These are phyloP conservation scores for Dactylellina drechsleri DNA, from an alignment of 2,329 filamentous ascomycete species.

Conservation along the genomic window DNA sequence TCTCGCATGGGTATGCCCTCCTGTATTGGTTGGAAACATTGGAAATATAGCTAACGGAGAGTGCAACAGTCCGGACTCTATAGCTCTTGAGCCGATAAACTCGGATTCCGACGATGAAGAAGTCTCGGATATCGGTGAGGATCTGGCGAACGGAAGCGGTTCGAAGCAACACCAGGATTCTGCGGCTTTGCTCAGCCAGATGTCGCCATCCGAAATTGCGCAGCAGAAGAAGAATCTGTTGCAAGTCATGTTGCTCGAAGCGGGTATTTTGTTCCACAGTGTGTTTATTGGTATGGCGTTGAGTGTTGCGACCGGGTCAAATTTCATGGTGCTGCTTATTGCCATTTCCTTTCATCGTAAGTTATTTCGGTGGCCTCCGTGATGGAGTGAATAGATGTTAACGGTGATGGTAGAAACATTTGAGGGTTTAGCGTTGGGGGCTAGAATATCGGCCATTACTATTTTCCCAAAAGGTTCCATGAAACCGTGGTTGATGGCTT, in stretches of 20 bases:
- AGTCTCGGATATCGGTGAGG: conserved; percentile 15
- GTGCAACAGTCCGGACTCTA: conserved; percentile 19
- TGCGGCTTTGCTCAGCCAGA: conserved; percentile 11
- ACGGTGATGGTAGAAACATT: conserved; percentile 71
- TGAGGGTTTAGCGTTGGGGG: conserved; percentile 85
- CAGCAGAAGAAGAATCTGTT: conserved; percentile 65
- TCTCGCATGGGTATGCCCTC: conserved; percentile 9
- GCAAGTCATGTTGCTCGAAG: conserved; percentile 82
- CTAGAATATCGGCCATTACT: conserved; percentile 80
- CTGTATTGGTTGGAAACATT: too few relatives aligned
- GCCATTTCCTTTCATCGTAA: conserved; percentile 78
- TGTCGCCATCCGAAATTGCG: conserved; percentile 36
- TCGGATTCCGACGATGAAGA: conserved; percentile 52
- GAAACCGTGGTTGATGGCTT: conserved; percentile 70
- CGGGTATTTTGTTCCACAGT: conserved; percentile 84
- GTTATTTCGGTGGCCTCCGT: neutral
- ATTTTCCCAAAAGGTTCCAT: conserved; percentile 75
- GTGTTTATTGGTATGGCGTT: conserved; percentile 81
- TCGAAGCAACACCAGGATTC: conserved; percentile 40
- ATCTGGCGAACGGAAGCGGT: conserved; percentile 31
- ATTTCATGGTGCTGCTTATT: conserved; percentile 81
- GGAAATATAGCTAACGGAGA: neutral
- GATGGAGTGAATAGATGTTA: neutral
- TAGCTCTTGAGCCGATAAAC: conserved; percentile 34
- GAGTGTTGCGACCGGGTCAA: conserved; percentile 80